Evolutionary conservation across 306 rosid species (phyloP).

Genomic region (Acacia acuminata): DNA sequence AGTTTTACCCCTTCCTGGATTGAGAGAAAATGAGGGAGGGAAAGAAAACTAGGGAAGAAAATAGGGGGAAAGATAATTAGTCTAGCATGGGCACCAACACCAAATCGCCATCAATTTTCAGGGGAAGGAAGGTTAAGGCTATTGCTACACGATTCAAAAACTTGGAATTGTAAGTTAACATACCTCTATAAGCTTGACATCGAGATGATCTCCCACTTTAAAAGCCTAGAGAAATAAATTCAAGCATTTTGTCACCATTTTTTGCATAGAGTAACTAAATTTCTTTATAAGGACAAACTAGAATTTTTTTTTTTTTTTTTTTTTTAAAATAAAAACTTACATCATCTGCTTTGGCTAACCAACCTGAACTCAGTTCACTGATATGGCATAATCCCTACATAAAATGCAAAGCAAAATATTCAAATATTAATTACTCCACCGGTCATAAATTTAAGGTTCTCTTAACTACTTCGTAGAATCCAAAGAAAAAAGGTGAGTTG

Average conservation of each 20-base stretch:
- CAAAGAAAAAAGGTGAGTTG: neutral
- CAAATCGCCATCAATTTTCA: neutral
- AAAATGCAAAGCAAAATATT: conserved; percentile 32
- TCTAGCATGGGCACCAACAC: neutral
- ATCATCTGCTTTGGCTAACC: conserved; percentile 96
- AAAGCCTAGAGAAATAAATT: conserved; percentile 59
- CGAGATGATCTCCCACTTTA: conserved; percentile 84
- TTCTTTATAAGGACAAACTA: neutral
- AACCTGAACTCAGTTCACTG: conserved; percentile 86
- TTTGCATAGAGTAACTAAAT: neutral
- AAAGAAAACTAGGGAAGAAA: too few relatives aligned
- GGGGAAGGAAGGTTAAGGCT: neutral
- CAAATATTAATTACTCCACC: neutral
- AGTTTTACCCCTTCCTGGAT: too few relatives aligned
- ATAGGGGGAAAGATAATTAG: neutral
- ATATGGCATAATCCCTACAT: conserved; percentile 96
- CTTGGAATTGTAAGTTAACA: conserved; percentile 10
- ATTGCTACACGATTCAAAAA: neutral
- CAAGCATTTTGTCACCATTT: conserved; percentile 6
- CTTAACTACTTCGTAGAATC: neutral
- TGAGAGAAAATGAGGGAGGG: too few relatives aligned
- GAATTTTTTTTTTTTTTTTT: neutral
- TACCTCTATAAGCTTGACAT: conserved; percentile 98
- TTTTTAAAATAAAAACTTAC: conserved; percentile 39
- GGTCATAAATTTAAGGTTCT: neutral